Conservation (phyloP, 2,329 filamentous ascomycete species). For the Penicillium sp. region DNA sequence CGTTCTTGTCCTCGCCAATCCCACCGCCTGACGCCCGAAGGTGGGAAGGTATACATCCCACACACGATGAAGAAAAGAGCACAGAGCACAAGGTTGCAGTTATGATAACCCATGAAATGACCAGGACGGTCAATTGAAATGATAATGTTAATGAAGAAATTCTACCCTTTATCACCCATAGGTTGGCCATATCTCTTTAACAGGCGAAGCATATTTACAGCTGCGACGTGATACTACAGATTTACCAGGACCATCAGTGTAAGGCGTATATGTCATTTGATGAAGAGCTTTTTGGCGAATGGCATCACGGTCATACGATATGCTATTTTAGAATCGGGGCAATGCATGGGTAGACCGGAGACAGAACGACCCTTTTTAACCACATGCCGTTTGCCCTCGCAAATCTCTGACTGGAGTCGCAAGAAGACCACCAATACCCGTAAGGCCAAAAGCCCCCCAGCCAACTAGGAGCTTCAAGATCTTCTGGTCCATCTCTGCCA, state of each 20-base stretch:
- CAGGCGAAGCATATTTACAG: background rate
- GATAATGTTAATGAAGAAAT: background rate
- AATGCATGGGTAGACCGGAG: background rate
- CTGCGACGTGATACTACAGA: background rate
- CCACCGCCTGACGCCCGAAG: background rate
- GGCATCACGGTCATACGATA: background rate
- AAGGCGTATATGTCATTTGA: background rate
- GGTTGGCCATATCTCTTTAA: background rate
- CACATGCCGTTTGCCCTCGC: background rate
- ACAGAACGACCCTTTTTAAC: background rate
- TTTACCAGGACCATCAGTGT: background rate
- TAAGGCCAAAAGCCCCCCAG: too few species aligned
- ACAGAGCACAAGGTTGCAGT: background rate
- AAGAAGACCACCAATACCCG: background rate
- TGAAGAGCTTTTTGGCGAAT: background rate
- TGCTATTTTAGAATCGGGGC: background rate
- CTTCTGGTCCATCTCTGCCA: too few species aligned
- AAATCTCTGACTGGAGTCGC: background rate
- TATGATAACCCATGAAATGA: background rate
- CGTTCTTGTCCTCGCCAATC: background rate
- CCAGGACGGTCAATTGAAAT: background rate
- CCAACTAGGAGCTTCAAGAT: too few species aligned
- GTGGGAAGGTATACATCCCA: background rate
- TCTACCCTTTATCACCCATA: background rate
- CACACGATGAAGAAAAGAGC: background rate